Evolutionary conservation across 106 monocot genomes (phyloP).

Genomic region (Posidonia australis): DNA sequence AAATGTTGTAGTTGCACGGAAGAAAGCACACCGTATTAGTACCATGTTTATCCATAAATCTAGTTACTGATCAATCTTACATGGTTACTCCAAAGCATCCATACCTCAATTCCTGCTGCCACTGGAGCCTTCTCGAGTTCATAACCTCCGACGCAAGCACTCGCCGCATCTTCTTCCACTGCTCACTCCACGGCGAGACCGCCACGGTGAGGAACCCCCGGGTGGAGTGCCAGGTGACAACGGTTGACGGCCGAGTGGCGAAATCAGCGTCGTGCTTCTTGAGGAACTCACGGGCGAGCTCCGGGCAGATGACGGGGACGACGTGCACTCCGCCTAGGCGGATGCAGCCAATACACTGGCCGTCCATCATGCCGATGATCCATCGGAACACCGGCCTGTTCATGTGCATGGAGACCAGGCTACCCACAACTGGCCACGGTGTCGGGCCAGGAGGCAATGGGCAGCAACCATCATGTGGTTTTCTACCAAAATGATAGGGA

Average conservation of each 20-base stretch:
- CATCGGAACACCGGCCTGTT: slow-evolving; percentile 30
- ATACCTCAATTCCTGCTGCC: too few species aligned
- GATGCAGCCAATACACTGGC: slow-evolving; percentile 15
- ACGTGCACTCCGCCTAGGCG: slow-evolving; percentile 21
- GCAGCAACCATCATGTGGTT: too few species aligned
- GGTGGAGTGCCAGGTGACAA: slow-evolving; percentile 13
- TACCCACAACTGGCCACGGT: slow-evolving; percentile 18
- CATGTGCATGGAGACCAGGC: slow-evolving; percentile 11
- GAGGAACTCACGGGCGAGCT: slow-evolving; percentile 26
- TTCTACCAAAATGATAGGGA: too few species aligned
- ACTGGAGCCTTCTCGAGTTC: slow-evolving; percentile 7
- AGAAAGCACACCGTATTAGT: too few species aligned
- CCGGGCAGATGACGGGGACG: slow-evolving; percentile 24
- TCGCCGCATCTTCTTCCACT: slow-evolving; percentile 59
- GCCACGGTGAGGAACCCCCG: slow-evolving; percentile 9
- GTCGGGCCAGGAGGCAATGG: slow-evolving; percentile 29
- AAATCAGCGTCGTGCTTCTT: slow-evolving; percentile 29
- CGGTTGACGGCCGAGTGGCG: slow-evolving; percentile 25
- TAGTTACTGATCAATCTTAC: too few species aligned
- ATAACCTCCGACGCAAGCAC: slow-evolving; percentile 30
- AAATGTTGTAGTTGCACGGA: too few species aligned
- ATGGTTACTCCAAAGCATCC: too few species aligned
- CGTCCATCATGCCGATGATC: slow-evolving; percentile 14
- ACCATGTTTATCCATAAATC: too few species aligned
- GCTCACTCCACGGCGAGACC: slow-evolving; percentile 23